Evolutionary conservation across 129 eudicot genomes (phyloP).

Genomic region (Flaveria robusta): DNA sequence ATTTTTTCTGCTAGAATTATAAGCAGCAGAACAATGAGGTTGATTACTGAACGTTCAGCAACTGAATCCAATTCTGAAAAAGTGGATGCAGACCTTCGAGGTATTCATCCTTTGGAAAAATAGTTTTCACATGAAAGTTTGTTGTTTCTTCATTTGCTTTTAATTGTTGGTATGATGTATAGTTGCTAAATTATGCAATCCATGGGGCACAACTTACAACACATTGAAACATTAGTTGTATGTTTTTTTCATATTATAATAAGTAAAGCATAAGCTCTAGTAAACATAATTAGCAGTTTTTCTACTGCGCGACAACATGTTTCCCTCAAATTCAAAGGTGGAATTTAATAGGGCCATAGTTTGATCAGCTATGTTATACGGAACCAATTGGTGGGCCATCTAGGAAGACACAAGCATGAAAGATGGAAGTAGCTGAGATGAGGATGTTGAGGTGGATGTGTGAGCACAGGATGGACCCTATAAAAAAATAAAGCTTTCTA

Average conservation of each 20-base stretch:
- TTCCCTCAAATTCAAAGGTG: no score
- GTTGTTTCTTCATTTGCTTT: neutral
- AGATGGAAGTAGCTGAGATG: no score
- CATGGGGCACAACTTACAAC: neutral
- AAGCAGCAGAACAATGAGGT: constrained; percentile 74
- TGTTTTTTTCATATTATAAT: neutral
- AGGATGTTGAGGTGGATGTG: no score
- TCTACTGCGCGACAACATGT: neutral
- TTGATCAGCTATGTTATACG: no score
- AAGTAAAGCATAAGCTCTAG: neutral
- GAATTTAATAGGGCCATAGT: no score
- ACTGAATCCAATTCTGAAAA: constrained; percentile 57
- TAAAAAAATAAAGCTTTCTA: no score
- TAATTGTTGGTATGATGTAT: neutral
- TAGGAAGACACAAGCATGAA: no score
- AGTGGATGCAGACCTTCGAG: constrained; percentile 65
- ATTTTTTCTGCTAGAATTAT: constrained; percentile 54
- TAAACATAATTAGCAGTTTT: neutral
- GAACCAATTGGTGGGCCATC: no score
- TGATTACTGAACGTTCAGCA: constrained; percentile 61
- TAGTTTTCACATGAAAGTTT: neutral
- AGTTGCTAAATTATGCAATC: neutral
- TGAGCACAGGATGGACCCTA: no score
- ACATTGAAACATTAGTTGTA: neutral
- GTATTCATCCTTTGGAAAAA: constrained; percentile 36